Evolutionary conservation across 257 asterid species (phyloP).

Genomic region (Nicotiana otophora): DNA sequence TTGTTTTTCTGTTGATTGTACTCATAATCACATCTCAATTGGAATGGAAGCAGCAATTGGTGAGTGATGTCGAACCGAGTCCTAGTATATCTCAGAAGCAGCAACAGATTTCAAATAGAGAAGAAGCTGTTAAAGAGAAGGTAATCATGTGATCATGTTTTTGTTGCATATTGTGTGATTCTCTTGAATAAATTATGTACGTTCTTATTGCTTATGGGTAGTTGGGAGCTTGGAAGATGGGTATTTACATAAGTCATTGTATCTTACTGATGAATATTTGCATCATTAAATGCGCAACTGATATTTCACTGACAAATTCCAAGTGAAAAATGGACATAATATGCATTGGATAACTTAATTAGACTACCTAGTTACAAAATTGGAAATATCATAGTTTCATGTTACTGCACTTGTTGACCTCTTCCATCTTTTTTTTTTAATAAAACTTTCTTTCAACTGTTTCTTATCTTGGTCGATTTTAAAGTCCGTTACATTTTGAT

Average conservation of each 20-base stretch:
- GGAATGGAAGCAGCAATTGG: conserved; percentile 81
- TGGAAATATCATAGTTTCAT: not conserved
- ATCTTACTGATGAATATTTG: not conserved
- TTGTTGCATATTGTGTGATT: not conserved
- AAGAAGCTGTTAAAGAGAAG: conserved; percentile 76
- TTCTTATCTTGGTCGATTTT: not conserved
- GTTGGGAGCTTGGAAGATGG: not conserved
- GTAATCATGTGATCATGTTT: conserved; percentile 22
- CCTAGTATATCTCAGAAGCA: conserved; percentile 60
- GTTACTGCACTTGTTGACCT: not conserved
- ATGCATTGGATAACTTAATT: not conserved
- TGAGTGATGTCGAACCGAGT: conserved; percentile 50
- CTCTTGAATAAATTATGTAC: not conserved
- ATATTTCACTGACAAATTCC: not conserved
- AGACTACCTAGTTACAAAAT: not conserved
- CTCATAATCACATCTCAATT: conserved; percentile 76
- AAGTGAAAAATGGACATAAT: not conserved
- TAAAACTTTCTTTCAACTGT: not conserved
- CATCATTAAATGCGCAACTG: not conserved
- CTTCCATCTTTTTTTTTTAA: not conserved
- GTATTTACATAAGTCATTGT: not conserved
- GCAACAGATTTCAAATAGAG: conserved; percentile 52
- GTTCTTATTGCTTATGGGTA: not conserved
- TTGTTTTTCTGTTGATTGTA: conserved; percentile 60
- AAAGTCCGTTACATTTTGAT: not conserved